Evolutionary conservation across 768 basidiomycete genomes (phyloP).

Genomic region (Russula foetens): DNA sequence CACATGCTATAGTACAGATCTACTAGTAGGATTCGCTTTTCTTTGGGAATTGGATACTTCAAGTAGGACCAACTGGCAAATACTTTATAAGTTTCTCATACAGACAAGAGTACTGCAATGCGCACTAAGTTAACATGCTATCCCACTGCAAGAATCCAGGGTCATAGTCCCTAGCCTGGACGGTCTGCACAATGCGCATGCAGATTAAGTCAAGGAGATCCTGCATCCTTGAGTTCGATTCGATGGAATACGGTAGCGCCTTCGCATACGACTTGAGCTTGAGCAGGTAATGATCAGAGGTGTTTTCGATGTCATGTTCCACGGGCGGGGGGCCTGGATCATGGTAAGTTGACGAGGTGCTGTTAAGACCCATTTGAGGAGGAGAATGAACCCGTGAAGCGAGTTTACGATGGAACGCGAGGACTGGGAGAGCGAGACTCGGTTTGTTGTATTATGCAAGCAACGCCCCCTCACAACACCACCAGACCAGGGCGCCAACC

Average conservation of each 20-base stretch:
- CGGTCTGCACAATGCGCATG: slow-evolving; percentile 58
- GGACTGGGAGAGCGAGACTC: background rate
- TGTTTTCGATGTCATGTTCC: slow-evolving; percentile 27
- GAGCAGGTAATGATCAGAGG: slow-evolving; percentile 41
- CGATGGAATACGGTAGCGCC: slow-evolving; percentile 69
- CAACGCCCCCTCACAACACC: background rate
- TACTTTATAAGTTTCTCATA: slow-evolving; percentile 18
- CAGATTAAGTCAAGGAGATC: slow-evolving; percentile 67
- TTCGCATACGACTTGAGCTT: slow-evolving; percentile 57
- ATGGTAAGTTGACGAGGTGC: slow-evolving; percentile 23
- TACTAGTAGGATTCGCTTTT: slow-evolving; percentile 62
- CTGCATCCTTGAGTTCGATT: slow-evolving; percentile 69
- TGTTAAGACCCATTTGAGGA: slow-evolving; percentile 9
- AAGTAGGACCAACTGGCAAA: slow-evolving; percentile 63
- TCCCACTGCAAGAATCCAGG: slow-evolving; percentile 77
- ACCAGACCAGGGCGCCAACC: background rate
- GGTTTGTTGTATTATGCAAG: slow-evolving; percentile 8
- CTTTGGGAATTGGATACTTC: slow-evolving; percentile 81
- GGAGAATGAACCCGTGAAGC: background rate
- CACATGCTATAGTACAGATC: slow-evolving; percentile 74
- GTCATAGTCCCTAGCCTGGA: slow-evolving; percentile 77
- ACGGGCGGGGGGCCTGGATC: slow-evolving; percentile 27
- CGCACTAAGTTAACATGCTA: slow-evolving; percentile 64
- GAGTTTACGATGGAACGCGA: no score
- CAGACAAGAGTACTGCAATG: slow-evolving; percentile 19